Base-by-base conservation (phyloP, 306 rosid species). In the Acmispon strigosus region DNA sequence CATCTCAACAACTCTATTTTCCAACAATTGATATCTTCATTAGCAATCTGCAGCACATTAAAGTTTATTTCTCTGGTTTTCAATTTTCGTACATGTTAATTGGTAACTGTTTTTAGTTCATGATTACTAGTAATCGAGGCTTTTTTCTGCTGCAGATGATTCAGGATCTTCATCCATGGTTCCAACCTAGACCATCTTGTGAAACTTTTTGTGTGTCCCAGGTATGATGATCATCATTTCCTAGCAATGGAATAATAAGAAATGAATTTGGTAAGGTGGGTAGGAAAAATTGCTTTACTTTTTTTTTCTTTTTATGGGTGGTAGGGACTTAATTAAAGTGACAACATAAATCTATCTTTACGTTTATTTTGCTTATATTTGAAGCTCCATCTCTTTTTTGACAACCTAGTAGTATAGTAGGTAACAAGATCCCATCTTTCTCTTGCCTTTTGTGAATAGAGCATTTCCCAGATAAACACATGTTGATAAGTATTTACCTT, bases 311-410 rank as follows among this genome's bases (percentile, higher is more conserved):
- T 47, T 29, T 42, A n/a, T 56, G 37, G 10, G 36, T 49, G 78
- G 74, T 82, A 77, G 85, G 60, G 66, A 69, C 73, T 79, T 50
- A 12, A 66, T 41, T 55, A 41, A 77, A 58, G 74, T 47, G 76
- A 62, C 18, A 39, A 20, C 9, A 68, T n/a, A 72, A 19, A 54
- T 77, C 19, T 3, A 61, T 36, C 66, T 77, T 73, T 68, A 68
- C 50, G 60, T 45, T 78, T 63, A 73, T 62, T 78, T 74, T 82
- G 77, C 76, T 78, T 78, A 75, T 77, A 20, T 59, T 69, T 52
- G 50, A 82, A 77, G 83, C 49, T 20, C 19, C 74, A 44, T 62
- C 62, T 69, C 65, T 73, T 73, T 77, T 62, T 82, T 69, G 66
- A 77, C 79, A 60, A 72, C 37, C 69, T 32, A 34, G 49, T 18